Evolutionary conservation across 768 basidiomycete species (phyloP), one percentile per base, ranked within the genome.

Genomic region (Termitomyces heimii): DNA sequence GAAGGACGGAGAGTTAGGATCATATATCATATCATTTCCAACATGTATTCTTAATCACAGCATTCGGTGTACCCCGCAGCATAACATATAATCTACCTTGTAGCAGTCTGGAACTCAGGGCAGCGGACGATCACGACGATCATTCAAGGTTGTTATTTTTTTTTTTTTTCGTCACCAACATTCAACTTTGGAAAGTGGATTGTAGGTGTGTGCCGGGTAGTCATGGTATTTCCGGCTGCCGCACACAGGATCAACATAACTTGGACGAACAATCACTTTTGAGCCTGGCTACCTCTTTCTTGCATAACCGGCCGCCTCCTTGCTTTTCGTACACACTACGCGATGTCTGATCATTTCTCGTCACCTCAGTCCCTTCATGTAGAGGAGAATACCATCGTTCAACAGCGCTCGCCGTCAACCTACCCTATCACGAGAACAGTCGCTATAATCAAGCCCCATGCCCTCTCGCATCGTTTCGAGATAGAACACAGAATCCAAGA

Each of bases 401-500:
- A 14, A 39, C 63, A 60, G 22, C 61, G 58, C 16, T 58, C 62
- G 24, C 57, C 63, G 28, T 57, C 61, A 34, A 58, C 42, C 32
- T 59, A 60, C 43, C 56, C 63, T n/a, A 48, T 63, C n/a, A 80
- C 81, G 43, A 80, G 90, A 54, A 91, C 90, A 0, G 83, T 92
- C 51, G 90, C 88, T 18, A 89, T 92, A 60, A 91, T 93, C 78
- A 93, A 92, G 73, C 79, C 79, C 29, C 85, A 90, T 75, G 89
- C 90, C 0, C 73, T 92, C 42, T 68, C 75, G 10, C 80, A 88
- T 62, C 77, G 91, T 48, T 86, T 92, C 65, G 88, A 89, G 47
- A 92, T 93, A 60, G 91, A 94, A 72, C 82, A 78, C 39, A 77
- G 85, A 48, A 89, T 94, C 59, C 79, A 86, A 58, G 87, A 88